These are phyloP conservation scores for Phytophthora lateralis DNA, from an alignment of 352 stramenopile species.

Conservation along the genomic window DNA sequence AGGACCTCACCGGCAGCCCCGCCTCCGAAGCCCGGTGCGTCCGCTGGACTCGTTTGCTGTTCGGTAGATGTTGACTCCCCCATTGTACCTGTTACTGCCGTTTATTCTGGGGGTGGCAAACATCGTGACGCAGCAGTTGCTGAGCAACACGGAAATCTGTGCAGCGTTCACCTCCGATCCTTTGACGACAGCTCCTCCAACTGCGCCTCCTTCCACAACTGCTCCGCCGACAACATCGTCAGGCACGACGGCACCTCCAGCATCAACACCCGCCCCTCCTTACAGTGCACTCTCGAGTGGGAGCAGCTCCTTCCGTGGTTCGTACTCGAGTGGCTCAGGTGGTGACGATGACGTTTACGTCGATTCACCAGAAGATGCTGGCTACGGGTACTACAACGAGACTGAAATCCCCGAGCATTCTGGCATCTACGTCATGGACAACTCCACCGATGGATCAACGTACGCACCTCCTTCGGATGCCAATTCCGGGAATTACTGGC, in stretches of 20 bases:
- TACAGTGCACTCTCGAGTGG: not conserved
- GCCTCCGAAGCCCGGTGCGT: not conserved
- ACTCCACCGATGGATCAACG: constrained; percentile 18
- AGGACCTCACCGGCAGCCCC: not conserved
- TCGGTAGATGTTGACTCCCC: not conserved
- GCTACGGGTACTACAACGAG: constrained; percentile 25
- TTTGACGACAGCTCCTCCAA: not conserved
- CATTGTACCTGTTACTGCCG: constrained; percentile 6
- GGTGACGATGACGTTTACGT: constrained; percentile 7
- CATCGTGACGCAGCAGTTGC: constrained; percentile 53
- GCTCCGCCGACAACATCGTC: not conserved
- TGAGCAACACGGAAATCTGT: constrained; percentile 58
- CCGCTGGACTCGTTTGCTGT: constrained; percentile 1
- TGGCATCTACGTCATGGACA: constrained; percentile 25
- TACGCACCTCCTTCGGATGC: constrained; percentile 30
- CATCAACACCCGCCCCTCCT: not conserved
- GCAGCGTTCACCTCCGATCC: constrained; percentile 38
- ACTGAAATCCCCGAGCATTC: constrained; percentile 15
- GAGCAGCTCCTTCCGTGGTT: constrained; percentile 5
- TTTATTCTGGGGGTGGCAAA: not conserved
- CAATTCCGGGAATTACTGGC: constrained; percentile 56
- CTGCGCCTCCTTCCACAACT: not conserved
- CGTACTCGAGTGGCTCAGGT: constrained; percentile 4
- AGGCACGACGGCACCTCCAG: not conserved
- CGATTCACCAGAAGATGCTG: constrained; percentile 18